A percentile compares a stretch with the other conserved stretches of the same genome.
Conservation (phyloP, 2,329 filamentous ascomycete species). For the Aspergillus udagawae region DNA sequence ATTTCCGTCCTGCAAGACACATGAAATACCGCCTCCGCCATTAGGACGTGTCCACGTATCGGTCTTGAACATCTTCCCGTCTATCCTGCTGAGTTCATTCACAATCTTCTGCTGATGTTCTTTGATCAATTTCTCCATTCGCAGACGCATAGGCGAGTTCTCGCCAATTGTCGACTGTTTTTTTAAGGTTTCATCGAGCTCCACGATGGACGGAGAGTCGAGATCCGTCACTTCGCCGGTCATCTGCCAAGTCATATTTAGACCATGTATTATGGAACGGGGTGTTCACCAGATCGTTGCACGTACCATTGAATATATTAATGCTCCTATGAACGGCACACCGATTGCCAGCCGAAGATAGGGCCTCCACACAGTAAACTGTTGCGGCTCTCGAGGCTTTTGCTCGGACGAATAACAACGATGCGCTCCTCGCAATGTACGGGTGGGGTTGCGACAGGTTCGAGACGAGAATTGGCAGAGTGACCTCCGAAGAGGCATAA, state of each 20-base stretch:
- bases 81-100: conserved; percentile 73
- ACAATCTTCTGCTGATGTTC: conserved; percentile 88
- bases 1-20: conserved; percentile 91
- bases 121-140: conserved; percentile 96
- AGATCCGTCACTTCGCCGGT: conserved; percentile 36
- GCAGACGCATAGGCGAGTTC: conserved; percentile 88
- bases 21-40: conserved; percentile 89
- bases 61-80: conserved; percentile 73
- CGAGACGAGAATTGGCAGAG: conserved; percentile 23
- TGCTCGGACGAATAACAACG: conserved; percentile 26
- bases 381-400: conserved; percentile 17
- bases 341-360: conserved; percentile 48
- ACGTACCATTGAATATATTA: conserved; percentile 52
- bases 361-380: conserved; percentile 41
- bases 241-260: conserved; percentile 22
- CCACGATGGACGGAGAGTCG: conserved; percentile 64
- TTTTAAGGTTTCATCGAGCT: conserved; percentile 77
- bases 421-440: conserved; percentile 15
- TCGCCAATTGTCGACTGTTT: conserved; percentile 70
- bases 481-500: conserved; percentile 33
- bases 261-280: not conserved
- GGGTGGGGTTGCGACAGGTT: conserved; percentile 17
- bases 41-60: conserved; percentile 86
- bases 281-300: not conserved
- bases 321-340: conserved; percentile 45